phyloP scores from a whole-genome alignment of 2,329 filamentous ascomycete species.

The Cordyceps fumosorosea region DNA sequence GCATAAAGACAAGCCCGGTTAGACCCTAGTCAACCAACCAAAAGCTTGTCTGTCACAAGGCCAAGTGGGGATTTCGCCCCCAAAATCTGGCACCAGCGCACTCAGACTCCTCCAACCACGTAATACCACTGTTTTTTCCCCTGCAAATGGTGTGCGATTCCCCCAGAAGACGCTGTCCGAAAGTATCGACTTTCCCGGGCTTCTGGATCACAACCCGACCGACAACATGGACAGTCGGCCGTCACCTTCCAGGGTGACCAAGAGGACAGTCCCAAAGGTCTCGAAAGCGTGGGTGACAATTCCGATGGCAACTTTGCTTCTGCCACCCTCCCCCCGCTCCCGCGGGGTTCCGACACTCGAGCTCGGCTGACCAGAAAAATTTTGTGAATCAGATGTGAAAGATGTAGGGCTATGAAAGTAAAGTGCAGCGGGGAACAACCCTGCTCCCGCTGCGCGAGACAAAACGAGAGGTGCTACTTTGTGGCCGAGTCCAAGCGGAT shows the following conservation, averaged over 20 bases:
- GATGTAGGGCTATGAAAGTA: conserved; percentile 20
- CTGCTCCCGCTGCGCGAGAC: conserved; percentile 18
- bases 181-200: conserved; percentile 5
- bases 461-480: conserved; percentile 19
- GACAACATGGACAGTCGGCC: conserved; percentile 8
- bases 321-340: neutral
- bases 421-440: conserved; percentile 20
- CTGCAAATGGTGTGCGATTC: conserved; percentile 7
- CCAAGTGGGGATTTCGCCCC: conserved; percentile 9
- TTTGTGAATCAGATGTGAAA: conserved; percentile 26
- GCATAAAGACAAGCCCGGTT: neutral
- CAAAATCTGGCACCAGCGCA: neutral
- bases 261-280: conserved; percentile 10
- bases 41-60: conserved; percentile 4
- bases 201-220: neutral
- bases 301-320: conserved; percentile 8
- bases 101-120: neutral
- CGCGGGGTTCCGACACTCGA: neutral
- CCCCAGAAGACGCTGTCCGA: conserved; percentile 9
- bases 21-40: conserved; percentile 6
- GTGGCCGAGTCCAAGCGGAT: conserved; percentile 18
- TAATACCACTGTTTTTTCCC: neutral
- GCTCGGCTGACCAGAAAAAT: neutral
- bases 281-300: conserved; percentile 13
- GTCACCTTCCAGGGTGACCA: conserved; percentile 10